Conservation (phyloP, 805 yeast species). For the Starmerella scarabaei region DNA sequence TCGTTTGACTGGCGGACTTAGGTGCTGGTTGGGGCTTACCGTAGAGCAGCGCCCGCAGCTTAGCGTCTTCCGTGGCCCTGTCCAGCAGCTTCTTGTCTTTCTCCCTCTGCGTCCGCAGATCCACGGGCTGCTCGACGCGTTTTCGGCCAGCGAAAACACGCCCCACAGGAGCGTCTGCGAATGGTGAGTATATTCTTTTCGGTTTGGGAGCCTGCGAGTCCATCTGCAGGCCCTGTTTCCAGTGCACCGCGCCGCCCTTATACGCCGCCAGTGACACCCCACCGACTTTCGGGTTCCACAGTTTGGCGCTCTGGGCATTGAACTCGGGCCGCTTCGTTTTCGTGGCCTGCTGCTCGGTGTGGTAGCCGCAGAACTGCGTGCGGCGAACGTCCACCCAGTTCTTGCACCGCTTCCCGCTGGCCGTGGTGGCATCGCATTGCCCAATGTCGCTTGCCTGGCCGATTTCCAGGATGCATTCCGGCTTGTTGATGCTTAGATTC, state of each 20-base stretch:
- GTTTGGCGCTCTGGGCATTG: slow-evolving; percentile 42
- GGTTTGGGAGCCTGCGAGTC: slow-evolving; percentile 20
- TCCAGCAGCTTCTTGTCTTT: slow-evolving; percentile 20
- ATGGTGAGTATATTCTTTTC: too few relatives aligned
- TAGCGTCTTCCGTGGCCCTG: slow-evolving; percentile 23
- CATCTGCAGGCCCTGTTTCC: slow-evolving; percentile 23
- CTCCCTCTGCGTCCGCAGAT: slow-evolving; percentile 23
- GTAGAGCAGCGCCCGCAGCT: too few relatives aligned
- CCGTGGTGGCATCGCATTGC: slow-evolving; percentile 38
- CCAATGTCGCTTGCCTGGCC: slow-evolving; percentile 62
- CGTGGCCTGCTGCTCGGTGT: slow-evolving; percentile 42
- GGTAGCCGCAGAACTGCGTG: slow-evolving; percentile 56
- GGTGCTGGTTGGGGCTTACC: too few relatives aligned
- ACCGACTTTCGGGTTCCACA: slow-evolving; percentile 38
- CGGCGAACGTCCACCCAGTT: slow-evolving; percentile 45
- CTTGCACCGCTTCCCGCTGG: slow-evolving; percentile 34
- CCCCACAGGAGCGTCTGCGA: slow-evolving; percentile 16
- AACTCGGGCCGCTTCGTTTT: slow-evolving; percentile 64
- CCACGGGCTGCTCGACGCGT: background rate
- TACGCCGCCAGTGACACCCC: slow-evolving; percentile 32
- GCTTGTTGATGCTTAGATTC: slow-evolving; percentile 43
- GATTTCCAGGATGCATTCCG: slow-evolving; percentile 50
- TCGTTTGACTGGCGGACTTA: too few relatives aligned
- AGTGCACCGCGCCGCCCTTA: slow-evolving; percentile 26
- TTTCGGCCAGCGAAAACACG: slow-evolving; percentile 8